These are phyloP conservation scores for Pseudonitzschia multiseries DNA, from an alignment of 108 stramenopile species.

Conservation along the genomic window DNA sequence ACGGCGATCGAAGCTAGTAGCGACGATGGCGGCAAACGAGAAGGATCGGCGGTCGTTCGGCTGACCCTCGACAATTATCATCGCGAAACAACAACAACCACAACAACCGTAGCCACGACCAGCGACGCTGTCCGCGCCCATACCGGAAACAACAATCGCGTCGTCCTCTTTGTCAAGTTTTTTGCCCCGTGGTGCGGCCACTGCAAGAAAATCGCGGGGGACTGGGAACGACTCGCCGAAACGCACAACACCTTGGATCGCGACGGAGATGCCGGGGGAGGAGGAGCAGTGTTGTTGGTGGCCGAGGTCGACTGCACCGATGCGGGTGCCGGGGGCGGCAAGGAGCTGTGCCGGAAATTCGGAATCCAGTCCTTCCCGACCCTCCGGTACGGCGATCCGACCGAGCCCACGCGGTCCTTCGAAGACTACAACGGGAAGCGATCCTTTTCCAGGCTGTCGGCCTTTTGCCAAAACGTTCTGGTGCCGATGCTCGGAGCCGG, in stretches of 20 bases:
- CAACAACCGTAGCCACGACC: too few species aligned
- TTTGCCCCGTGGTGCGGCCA: slow-evolving; percentile 84
- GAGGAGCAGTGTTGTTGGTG: slow-evolving; percentile 40
- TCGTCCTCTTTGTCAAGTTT: slow-evolving; percentile 80
- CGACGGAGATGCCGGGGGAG: too few species aligned
- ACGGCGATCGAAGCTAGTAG: not conserved
- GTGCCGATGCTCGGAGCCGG: slow-evolving; percentile 60
- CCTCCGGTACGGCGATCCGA: slow-evolving; percentile 68
- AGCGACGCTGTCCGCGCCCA: too few species aligned
- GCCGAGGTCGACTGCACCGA: slow-evolving; percentile 76
- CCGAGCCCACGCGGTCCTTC: not conserved
- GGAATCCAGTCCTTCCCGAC: slow-evolving; percentile 86
- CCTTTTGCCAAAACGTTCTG: slow-evolving; percentile 74
- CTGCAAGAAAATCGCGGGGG: slow-evolving; percentile 58
- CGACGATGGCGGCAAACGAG: not conserved
- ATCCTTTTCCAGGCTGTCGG: slow-evolving; percentile 48
- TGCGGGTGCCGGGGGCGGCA: slow-evolving; percentile 54
- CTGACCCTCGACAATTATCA: slow-evolving; percentile 63
- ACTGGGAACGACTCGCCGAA: slow-evolving; percentile 77
- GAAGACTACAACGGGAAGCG: slow-evolving; percentile 78
- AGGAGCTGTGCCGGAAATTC: slow-evolving; percentile 64
- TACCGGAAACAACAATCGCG: too few species aligned
- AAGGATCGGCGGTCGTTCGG: slow-evolving; percentile 22
- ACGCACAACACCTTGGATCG: too few species aligned
- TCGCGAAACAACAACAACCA: too few species aligned